Conservation (phyloP, 306 rosid species). For the Fragaria iinumae region DNA sequence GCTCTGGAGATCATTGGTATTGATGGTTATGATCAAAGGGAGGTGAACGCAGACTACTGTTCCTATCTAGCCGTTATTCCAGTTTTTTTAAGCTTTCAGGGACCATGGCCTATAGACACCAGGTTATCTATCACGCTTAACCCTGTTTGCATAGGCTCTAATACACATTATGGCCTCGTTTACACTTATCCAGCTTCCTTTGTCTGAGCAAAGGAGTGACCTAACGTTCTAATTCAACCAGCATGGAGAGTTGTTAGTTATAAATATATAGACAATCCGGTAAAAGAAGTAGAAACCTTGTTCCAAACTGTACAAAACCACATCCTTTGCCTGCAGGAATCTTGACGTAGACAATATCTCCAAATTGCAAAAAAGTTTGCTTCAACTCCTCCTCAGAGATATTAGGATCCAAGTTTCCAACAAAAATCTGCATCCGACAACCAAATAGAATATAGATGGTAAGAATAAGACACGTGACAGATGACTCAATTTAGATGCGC, state of each 20-base stretch:
- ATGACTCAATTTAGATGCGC: conserved; percentile 3
- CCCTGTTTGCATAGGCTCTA: background rate
- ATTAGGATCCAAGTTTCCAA: conserved; percentile 85
- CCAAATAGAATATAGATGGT: background rate
- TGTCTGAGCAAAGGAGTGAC: background rate
- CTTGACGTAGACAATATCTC: conserved; percentile 68
- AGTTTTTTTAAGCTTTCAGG: no score
- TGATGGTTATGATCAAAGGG: background rate
- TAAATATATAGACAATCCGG: conserved; percentile 14
- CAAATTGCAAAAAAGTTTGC: conserved; percentile 79
- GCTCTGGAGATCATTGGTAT: background rate
- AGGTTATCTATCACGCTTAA: background rate
- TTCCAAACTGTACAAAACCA: conserved; percentile 80
- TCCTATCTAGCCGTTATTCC: background rate
- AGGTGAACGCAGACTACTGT: background rate
- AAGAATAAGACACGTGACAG: conserved; percentile 23
- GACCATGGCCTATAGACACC: background rate
- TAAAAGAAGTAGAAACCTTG: conserved; percentile 47
- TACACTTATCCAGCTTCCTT: conserved; percentile 10
- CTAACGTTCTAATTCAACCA: background rate
- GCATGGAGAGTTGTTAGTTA: background rate
- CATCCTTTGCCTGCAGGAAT: conserved; percentile 78
- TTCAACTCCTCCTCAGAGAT: conserved; percentile 77
- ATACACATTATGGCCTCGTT: conserved; percentile 4
- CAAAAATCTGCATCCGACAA: conserved; percentile 56